A percentile compares a stretch with the other conserved stretches of the same genome.
These are phyloP conservation scores for Porphyrellus cyaneotinctus DNA, from an alignment of 768 basidiomycete species.

Conservation along the genomic window DNA sequence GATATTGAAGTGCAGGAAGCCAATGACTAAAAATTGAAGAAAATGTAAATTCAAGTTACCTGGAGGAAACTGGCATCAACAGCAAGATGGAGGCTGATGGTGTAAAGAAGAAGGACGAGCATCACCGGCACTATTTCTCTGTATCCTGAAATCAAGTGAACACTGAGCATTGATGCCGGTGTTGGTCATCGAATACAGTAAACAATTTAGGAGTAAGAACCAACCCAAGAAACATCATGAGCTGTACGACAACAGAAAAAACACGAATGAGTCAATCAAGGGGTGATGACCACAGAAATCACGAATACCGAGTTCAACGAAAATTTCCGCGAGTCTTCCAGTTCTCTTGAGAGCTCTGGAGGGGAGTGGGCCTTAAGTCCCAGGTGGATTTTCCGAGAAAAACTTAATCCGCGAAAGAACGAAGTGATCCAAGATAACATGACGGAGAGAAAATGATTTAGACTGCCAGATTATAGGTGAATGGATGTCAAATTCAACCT, in stretches of 20 bases:
- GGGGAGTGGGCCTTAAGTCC: too few species aligned
- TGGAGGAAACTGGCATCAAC: constrained; percentile 6
- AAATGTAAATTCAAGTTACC: too few species aligned
- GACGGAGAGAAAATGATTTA: neutral
- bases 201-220: neutral
- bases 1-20: too few species aligned
- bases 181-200: neutral
- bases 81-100: constrained; percentile 14
- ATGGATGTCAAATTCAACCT: too few species aligned
- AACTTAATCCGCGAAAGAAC: neutral
- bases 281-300: neutral
- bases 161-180: neutral
- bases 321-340: neutral
- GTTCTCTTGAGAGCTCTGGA: neutral
- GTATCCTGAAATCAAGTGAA: constrained; percentile 1
- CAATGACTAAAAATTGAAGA: too few species aligned
- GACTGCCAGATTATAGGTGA: too few species aligned
- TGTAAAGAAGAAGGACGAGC: constrained; percentile 16
- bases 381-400: neutral
- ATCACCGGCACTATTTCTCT: constrained; percentile 1
- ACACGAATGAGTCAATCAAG: neutral
- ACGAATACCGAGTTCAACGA: neutral
- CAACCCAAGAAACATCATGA: neutral
- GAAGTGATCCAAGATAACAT: neutral
- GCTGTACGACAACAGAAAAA: neutral